Evolutionary conservation across 331 rosid species (phyloP), one percentile per base, ranked within the genome.

Genomic region (Pyrus hybrid): DNA sequence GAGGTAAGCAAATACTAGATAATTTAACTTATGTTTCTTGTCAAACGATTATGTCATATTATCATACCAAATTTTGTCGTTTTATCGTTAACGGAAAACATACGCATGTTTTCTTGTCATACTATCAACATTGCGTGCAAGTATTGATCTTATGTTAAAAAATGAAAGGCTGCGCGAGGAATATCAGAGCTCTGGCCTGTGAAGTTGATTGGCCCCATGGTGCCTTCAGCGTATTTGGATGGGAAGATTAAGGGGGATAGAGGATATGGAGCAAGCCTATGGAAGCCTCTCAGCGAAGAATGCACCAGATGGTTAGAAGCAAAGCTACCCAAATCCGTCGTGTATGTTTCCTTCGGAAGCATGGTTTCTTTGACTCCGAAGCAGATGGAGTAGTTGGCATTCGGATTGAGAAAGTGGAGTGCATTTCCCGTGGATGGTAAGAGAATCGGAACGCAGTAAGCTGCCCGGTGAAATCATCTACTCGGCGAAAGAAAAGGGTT

Each of bases 301-400:
- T 87, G 93, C 82, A 49, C 23, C 12, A 43, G 71, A 29, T 88
- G 96, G 93, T 78, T 91, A 3, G 80, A 88, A 73, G 7, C 83
- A 30, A 84, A 85, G 74, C 37, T 70, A 13, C 65, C 78, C 1
- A 47, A 78, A 13, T 88, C 96, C 7, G 91, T 91, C 2, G 80
- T 81, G 0, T 93, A 88, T 60, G 78, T 93, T 1, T 90, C 97
- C 2, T 90, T 90, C 47, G 97, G 97, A 80, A 93, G 95, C 77
- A 82, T 87, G 86, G 91, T 86, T 0, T 85, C 91, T 11, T 45
- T 88, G 43, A 82, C 77, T 5, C 41, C 51, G 14, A 76, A 80
- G 18, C 88, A 88, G 30, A 85, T 86, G 75, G 83, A 83, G 53
- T 90, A 88, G 70, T 53, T 90, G 30, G 90, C 96, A 17, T 58